Base-by-base conservation (phyloP, 2,329 filamentous ascomycete genomes). In the Aspergillus awamori region DNA sequence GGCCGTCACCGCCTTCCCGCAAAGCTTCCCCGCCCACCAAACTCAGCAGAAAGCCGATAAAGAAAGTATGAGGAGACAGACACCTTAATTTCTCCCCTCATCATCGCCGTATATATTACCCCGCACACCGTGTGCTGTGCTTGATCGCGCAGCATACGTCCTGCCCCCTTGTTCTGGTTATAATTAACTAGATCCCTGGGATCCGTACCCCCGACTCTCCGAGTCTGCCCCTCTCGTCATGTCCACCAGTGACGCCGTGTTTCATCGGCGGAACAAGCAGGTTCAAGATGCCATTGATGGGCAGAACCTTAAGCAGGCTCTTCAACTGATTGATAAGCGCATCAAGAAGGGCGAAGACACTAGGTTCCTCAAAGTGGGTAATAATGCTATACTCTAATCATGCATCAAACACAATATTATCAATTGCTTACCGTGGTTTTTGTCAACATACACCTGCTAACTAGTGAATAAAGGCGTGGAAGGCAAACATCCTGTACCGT, bases 291-390 rank as follows among this genome's bases (percentile, higher is more conserved):
- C 79, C 57, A 76, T 82, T 72, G 76, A 82, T 61, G 75, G 71
- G 47, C 76, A 76, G 60, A 82, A 82, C 64, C 71, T 80, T 67
- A 82, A 82, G 66, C 80, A 82, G 66, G 81, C 81, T 6, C 65
- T 83, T 58, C 79, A 82, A 67, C 69, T 82, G 20, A 80, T 81
- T 56, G 80, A 82, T 61, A 83, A 82, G 64, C 82, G 81, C 56
- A 79, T 82, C 65, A 84, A 87, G 74, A 87, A 87, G 67, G 79
- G 79, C 36, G 80, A 82, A 65, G 74, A 80, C 59, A 79, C 77
- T 5, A 68, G 72, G 4, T 79, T 79, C 61, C 60, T 80, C 33
- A 76, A 70, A 66, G 78, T 77, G 58, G 63, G 73, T 67, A 5
- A n/a, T 28, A n/a, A 17, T 26, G 4, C 8, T 30, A n/a, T 17